Base-by-base conservation (phyloP, 2,329 filamentous ascomycete species). In the Blastomyces gilchristii region DNA sequence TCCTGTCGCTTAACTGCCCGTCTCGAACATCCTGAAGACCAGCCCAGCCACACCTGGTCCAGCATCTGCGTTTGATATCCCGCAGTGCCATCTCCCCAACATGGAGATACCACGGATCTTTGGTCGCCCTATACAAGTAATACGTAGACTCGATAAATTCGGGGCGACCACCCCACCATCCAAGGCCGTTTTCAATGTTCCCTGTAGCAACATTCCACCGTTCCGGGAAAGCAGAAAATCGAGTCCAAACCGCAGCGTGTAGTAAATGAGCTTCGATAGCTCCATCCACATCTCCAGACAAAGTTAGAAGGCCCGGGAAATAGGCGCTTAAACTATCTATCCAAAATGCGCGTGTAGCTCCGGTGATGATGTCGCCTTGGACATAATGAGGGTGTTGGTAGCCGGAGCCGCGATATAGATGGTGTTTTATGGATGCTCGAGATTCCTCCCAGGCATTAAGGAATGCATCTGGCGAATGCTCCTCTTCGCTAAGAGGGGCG, bases 71-170 rank as follows among this genome's bases (percentile, higher is more conserved):
- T 70, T 89, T 87, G 70, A 99, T 91, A 71, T 99, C 94, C 63
- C 85, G 84, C 62, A 97, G 80, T 0, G 91, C 87, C 94, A 99
- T 99, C 74, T 99, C 94, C 37, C 92, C 94, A 25, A 96, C 89
- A 72, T 97, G 88, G 4, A 97, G 80, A 75, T 97, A 97, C 92
- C 93, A 99, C 0, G 92, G 92, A 73, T 99, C 94, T 69, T 87
- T 85, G 0, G 94, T 97, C 1, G 93, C 92, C 60, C 89, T 87
- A 73, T 95, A 97, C n/a, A 99, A 80, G 71, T 97, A 90, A 76
- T 96, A 99, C 0, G 90, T 96, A 0, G 91, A 97, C 76, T 99
- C 94, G 68, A 97, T 91, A 72, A 97, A 97, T 74, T 99, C 94
- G 5, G 94, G 94, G 31, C 94, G 85, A 28, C 95, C 90, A 12